phyloP scores from a whole-genome alignment of 805 yeast genomes.

The Suhomyces vadensis region DNA sequence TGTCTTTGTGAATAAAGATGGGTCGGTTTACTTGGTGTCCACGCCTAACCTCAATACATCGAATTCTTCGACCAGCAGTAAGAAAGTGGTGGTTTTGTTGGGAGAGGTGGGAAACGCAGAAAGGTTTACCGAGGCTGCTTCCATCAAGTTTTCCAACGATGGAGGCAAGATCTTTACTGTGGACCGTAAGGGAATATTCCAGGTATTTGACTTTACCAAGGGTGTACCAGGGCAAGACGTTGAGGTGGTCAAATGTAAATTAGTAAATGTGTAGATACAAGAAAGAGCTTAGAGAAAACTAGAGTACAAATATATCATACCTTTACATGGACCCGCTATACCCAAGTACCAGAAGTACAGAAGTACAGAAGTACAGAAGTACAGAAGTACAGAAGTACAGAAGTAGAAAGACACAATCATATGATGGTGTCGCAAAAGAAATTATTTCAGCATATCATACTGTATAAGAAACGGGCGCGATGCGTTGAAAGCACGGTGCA shows the following conservation, averaged over 20 bases:
- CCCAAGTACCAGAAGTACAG: no score
- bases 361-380: no score
- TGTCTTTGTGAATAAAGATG: slow-evolving; percentile 78
- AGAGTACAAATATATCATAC: no score
- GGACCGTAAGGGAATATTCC: slow-evolving; percentile 79
- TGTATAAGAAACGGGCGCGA: no score
- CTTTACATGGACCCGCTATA: no score
- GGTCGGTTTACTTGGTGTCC: slow-evolving; percentile 67
- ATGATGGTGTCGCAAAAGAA: no score
- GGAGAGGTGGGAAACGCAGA: slow-evolving; percentile 80
- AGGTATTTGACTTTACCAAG: slow-evolving; percentile 84
- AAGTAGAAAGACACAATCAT: no score
- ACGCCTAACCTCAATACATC: slow-evolving; percentile 48
- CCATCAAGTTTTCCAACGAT: slow-evolving; percentile 70
- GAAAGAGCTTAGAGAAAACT: not conserved
- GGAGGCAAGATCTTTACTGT: slow-evolving; percentile 77
- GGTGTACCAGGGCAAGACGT: slow-evolving; percentile 71
- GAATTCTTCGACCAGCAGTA: slow-evolving; percentile 13
- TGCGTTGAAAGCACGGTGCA: no score
- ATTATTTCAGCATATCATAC: no score
- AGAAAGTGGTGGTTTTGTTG: slow-evolving; percentile 57
- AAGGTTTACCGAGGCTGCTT: slow-evolving; percentile 74
- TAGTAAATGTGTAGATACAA: slow-evolving; percentile 33
- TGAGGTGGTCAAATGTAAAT: slow-evolving; percentile 67
- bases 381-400: no score